Base-by-base conservation (phyloP, 495 filamentous ascomycete genomes). In the Lophiostoma macrostomum region DNA sequence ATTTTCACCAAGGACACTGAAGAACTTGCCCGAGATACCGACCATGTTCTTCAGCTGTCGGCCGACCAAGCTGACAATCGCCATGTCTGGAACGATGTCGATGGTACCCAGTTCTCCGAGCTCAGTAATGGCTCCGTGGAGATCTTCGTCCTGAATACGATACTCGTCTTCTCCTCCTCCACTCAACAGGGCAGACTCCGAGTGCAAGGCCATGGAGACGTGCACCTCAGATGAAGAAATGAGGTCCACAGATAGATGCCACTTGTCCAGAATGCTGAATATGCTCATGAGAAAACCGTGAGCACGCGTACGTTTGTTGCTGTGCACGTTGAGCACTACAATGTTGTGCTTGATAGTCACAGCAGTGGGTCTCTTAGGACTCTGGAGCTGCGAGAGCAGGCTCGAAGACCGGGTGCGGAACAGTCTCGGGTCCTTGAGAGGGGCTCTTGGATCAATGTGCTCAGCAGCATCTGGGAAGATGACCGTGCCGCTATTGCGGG, bases 341-440 rank as follows among this genome's bases (percentile, higher is more conserved):
- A 96, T 95, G 63, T 88, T 82, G 61, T 87, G 84, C 76, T 98
- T 98, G 73, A 95, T 90, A 10, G 93, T 96, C 20, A 98, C 90
- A 11, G 93, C 93, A 0, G 93, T 97, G 5, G 93, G 93, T 8
- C 69, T 64, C 51, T 67, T 69, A 4, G 70, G 69, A 1, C 48
- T 25, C 30, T 28, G 46, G 4, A 31, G 25, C 28, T 35, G 39
- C 5, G 34, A 64, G 28, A 56, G 58, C 14, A 49, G 59, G 34
- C 56, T 65, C 22, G 48, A 41, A 13, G 59, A 65, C 24, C 70
- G 65, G 34, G 64, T 64, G 43, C 70, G 63, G 56, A 72, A 69
- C 31, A 71, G 62, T 20, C 42, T 43, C 5, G 67, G 46, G n/a
- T 60, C 74, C 46, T 76, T 73, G 7, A 74, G 71, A 0, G 72